These are phyloP conservation scores for Boehmeria nivea DNA, from an alignment of 306 rosid genomes.

Conservation along the genomic window DNA sequence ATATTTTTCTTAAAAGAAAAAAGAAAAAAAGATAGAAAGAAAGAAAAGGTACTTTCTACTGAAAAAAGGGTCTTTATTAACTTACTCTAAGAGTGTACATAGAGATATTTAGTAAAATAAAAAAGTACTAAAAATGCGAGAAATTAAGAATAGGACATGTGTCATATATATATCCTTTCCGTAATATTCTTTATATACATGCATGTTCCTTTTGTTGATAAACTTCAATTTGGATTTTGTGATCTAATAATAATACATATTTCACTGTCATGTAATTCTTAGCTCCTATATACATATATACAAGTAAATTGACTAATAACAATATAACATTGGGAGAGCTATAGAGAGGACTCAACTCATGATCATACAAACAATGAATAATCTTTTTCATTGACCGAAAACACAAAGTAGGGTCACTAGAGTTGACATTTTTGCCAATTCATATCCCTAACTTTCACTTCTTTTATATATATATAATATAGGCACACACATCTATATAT, in stretches of 20 bases:
- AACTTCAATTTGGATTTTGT: not conserved
- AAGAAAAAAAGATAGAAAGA: too few relatives aligned
- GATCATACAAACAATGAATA: not conserved
- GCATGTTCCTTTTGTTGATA: not conserved
- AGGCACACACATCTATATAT: not conserved
- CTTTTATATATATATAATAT: not conserved
- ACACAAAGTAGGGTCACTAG: slow-evolving; percentile 15
- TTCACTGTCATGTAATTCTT: slow-evolving; percentile 2
- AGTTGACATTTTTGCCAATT: slow-evolving; percentile 9
- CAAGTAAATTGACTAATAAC: not conserved
- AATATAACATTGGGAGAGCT: not conserved
- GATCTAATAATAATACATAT: not conserved
- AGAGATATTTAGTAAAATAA: too few relatives aligned
- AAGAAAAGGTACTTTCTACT: too few relatives aligned
- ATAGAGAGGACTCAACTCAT: too few relatives aligned
- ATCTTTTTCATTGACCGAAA: not conserved
- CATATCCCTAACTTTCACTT: not conserved
- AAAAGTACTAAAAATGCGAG: too few relatives aligned
- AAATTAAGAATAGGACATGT: too few relatives aligned
- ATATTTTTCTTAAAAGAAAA: too few relatives aligned
- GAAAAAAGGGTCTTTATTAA: too few relatives aligned
- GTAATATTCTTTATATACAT: not conserved
- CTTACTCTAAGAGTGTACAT: too few relatives aligned
- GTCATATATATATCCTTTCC: too few relatives aligned
- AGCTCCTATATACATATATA: not conserved